Base-by-base conservation (phyloP, 2,329 filamentous ascomycete genomes). In the Blumeriella jaapii region DNA sequence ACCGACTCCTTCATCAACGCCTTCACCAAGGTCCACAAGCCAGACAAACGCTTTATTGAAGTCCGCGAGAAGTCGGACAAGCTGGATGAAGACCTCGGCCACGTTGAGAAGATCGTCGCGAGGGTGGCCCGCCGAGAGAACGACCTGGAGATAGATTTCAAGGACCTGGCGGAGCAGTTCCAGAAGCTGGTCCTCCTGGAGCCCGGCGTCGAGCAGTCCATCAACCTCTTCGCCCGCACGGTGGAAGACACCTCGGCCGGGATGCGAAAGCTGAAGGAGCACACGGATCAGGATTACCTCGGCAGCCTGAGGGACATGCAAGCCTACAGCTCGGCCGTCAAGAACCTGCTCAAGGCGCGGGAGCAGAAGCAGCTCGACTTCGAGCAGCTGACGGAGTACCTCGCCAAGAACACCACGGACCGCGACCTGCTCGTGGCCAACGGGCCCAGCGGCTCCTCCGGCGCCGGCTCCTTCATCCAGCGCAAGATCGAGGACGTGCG, bases 331-430 rank as follows among this genome's bases (percentile, higher is more conserved):
- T 64, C 73, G n/a, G 81, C 86, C 0, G 66, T 96, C 29, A 93
- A 93, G 59, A 70, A 75, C 15, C 76, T 98, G 4, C 75, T 98
- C 45, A 93, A 93, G 59, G 84, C 84, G 1, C 79, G 91, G 22
- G 91, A 98, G 63, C 86, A 93, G 63, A 98, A 98, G 58, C 91
- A 98, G 58, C 79, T 98, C 39, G 91, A 98, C 62, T 94, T 89
- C 54, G 91, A 98, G 61, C 87, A 85, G 46, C 69, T 98, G 20
- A 93, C 86, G 17, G 89, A 96, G 56, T 96, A 96, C 59, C 81
- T 95, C 35, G 83, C 83, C 62, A 94, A 93, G 58, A 85, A 84
- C 1, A 85, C 84, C 2, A 64, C 76, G 3, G 91, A 98, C 59
- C 80, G 87, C 30, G 91, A 98, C 59, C 67, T 45, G 4, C 42